phyloP scores from a whole-genome alignment of 768 basidiomycete species.

The Lactarius deliciosus region DNA sequence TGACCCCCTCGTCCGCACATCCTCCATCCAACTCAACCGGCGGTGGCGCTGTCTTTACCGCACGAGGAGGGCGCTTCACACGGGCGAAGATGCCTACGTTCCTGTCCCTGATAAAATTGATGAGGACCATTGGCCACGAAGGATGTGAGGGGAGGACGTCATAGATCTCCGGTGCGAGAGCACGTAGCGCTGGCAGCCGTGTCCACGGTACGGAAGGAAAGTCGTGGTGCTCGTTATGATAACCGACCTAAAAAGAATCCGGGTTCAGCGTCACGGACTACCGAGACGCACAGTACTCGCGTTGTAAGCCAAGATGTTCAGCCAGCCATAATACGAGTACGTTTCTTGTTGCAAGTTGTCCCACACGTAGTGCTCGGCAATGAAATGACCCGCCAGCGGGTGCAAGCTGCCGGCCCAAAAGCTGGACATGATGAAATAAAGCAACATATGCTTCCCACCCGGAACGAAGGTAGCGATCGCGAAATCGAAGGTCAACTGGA shows the following conservation, averaged over 20 bases:
- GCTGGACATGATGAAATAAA: constrained; percentile 84
- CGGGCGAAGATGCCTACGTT: constrained; percentile 88
- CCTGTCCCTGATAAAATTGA: constrained; percentile 90
- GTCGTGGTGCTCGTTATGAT: constrained; percentile 99
- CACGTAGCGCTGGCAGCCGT: constrained; percentile 75
- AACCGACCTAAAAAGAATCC: constrained; percentile 68
- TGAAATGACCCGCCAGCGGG: constrained; percentile 96
- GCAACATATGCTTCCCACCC: constrained; percentile 49
- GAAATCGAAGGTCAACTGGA: constrained; percentile 72
- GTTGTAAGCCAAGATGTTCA: constrained; percentile 92
- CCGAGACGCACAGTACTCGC: constrained; percentile 45
- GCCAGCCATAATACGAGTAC: constrained; percentile 91
- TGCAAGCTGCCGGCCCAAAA: constrained; percentile 98
- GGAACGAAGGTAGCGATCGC: constrained; percentile 50
- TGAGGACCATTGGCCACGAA: constrained; percentile 92
- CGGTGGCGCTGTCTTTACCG: not conserved
- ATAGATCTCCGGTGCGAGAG: constrained; percentile 90
- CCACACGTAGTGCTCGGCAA: constrained; percentile 96
- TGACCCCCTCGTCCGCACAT: constrained; percentile 23
- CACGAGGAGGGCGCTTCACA: constrained; percentile 57
- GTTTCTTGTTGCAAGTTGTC: constrained; percentile 93
- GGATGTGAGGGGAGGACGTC: constrained; percentile 83
- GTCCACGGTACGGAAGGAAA: constrained; percentile 98
- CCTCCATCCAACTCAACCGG: constrained; percentile 28
- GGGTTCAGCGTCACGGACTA: constrained; percentile 18